Evolutionary conservation across 768 basidiomycete species (phyloP).

Genomic region (Pleurotus platypus): DNA sequence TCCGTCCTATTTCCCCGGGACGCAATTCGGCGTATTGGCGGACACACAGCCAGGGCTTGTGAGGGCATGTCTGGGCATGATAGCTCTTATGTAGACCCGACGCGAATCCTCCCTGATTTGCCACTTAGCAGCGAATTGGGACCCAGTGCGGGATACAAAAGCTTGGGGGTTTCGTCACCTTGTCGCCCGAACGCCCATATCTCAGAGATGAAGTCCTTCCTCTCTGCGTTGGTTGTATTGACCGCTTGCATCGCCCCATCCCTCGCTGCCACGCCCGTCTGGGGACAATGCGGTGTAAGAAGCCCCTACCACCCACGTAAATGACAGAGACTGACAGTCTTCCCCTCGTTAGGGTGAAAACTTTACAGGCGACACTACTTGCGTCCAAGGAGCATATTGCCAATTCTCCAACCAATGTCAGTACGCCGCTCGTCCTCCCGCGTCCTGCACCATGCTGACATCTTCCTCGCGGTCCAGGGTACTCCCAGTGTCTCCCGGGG

Average conservation of each 20-base stretch:
- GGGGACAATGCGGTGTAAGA: slow-evolving; percentile 26
- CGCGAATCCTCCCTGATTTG: no score
- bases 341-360: slow-evolving; percentile 1
- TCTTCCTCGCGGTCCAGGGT: not conserved
- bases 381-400: not conserved
- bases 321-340: slow-evolving; percentile 20
- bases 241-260: not conserved
- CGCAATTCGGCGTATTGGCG: no score
- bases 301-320: slow-evolving; percentile 21
- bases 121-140: no score
- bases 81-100: no score
- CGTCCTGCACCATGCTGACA: not conserved
- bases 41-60: no score
- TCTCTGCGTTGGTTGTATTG: not conserved
- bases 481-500: not conserved
- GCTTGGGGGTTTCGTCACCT: no score
- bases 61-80: no score
- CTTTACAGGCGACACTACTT: not conserved
- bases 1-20: no score
- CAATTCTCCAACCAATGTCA: not conserved
- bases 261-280: slow-evolving; percentile 23
- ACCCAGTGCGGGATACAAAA: no score
- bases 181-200: no score
- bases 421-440: not conserved
- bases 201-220: not conserved